Conservation (phyloP, 805 yeast species). For the Lipomyces spencermartinsiae region DNA sequence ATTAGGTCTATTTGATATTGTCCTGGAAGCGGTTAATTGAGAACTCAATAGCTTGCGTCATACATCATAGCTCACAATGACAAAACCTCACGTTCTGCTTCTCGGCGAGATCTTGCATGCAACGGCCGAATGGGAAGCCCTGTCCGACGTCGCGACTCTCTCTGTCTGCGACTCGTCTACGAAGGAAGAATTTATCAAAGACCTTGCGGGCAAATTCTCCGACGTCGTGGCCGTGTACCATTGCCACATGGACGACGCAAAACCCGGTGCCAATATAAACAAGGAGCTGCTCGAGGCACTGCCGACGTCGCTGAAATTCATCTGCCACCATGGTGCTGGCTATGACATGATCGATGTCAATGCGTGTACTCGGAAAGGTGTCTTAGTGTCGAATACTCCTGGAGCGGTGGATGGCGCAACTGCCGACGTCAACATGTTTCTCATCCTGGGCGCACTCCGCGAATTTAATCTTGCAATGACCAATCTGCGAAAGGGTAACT, state of each 20-base stretch:
- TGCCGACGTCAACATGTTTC: slow-evolving; percentile 71
- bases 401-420: slow-evolving; percentile 71
- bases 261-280: slow-evolving; percentile 51
- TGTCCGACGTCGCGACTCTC: slow-evolving; percentile 47
- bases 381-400: slow-evolving; percentile 72
- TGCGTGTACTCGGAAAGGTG: slow-evolving; percentile 57
- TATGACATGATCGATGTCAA: slow-evolving; percentile 72
- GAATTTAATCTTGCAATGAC: slow-evolving; percentile 70
- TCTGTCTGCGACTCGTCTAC: slow-evolving; percentile 26
- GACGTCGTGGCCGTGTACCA: slow-evolving; percentile 53
- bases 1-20: no score
- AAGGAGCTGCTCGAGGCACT: slow-evolving; percentile 61
- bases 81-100: slow-evolving; percentile 63
- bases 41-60: no score
- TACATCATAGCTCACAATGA: no score
- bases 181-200: slow-evolving; percentile 51
- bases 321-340: slow-evolving; percentile 69
- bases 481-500: slow-evolving; percentile 62
- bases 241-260: slow-evolving; percentile 57
- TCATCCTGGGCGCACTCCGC: slow-evolving; percentile 67
- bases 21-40: no score
- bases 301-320: slow-evolving; percentile 60
- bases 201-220: slow-evolving; percentile 50
- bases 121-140: slow-evolving; percentile 65
- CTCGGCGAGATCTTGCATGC: slow-evolving; percentile 68